A percentile compares a stretch with the other conserved stretches of the same genome.
phyloP scores from a whole-genome alignment of 495 filamentous ascomycete genomes.

The Bombardia bombarda region DNA sequence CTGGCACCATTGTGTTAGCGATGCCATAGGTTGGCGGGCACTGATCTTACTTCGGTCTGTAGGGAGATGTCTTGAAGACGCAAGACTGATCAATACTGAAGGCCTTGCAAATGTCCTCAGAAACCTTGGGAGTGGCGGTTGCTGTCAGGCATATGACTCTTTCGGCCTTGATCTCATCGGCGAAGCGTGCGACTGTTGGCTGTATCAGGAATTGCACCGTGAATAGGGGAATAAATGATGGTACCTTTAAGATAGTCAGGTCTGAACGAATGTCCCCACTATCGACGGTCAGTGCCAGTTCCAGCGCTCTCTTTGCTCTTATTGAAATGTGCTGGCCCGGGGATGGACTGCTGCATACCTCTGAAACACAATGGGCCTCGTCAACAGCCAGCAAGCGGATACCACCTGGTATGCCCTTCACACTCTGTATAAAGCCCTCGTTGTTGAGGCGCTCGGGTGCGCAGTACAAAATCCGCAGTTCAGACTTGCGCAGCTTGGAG shows the following conservation, averaged over 20 bases:
- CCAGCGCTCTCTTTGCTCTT: not conserved
- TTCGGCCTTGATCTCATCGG: conserved; percentile 47
- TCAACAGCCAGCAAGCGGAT: conserved; percentile 51
- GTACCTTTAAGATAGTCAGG: conserved; percentile 47
- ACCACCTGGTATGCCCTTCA: conserved; percentile 42
- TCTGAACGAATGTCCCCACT: conserved; percentile 54
- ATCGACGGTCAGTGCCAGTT: not conserved
- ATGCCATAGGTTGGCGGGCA: not conserved
- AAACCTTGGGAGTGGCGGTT: conserved; percentile 48
- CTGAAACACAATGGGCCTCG: conserved; percentile 54
- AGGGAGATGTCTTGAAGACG: conserved; percentile 49
- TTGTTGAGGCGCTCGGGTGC: conserved; percentile 53
- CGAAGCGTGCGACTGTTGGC: conserved; percentile 43
- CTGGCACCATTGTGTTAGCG: conserved; percentile 3
- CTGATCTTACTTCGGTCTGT: conserved; percentile 38
- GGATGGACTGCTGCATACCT: conserved; percentile 3
- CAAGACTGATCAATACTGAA: conserved; percentile 40
- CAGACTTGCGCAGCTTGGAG: conserved; percentile 32
- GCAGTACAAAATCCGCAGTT: conserved; percentile 48
- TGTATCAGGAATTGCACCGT: not conserved
- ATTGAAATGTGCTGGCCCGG: not conserved
- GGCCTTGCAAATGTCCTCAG: conserved; percentile 41
- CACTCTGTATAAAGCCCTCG: conserved; percentile 46
- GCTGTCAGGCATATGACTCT: conserved; percentile 51
- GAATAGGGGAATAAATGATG: not conserved